Evolutionary conservation across 169 alveolate genomes (phyloP), one percentile per base, ranked within the genome.

Genomic region (Amoebophrya sp.): DNA sequence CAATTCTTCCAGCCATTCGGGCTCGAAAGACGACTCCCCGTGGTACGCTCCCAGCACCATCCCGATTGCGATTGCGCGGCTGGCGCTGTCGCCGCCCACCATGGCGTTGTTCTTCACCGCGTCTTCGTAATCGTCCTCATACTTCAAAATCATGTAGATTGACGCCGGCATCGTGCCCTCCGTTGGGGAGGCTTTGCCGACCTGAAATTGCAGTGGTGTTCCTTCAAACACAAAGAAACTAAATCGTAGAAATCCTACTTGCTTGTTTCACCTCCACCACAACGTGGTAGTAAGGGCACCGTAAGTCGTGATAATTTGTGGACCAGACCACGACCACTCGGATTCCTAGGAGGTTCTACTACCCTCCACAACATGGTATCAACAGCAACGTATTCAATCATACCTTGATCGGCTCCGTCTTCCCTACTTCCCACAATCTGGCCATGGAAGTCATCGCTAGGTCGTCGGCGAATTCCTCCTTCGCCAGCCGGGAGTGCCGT

Each of bases 81-180:
- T 77, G 23, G 93, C 93, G 83, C 89, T 92, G 90, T 92, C 93
- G 18, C 93, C 93, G 23, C 93, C 93, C 7, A 92, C 93, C 93
- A 40, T 38, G 1, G 41, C 77, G 53, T 55, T 40, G 77, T 41
- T 90, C 77, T 92, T 47, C 35, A 89, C 77, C 2, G 90, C 93
- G 35, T 77, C 92, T 39, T 88, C 35, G n/a, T 55, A 33, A 38
- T 92, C 92, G 38, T 89, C 47, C 40, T 89, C 40, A 23, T 92
- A 92, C 92, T 89, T 89, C 88, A 92, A 39, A 3, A 92, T 92
- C 40, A 92, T 89, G 93, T 92, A 92, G 66, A 92, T 77, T 55
- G 91, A 38, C 25, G 90, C 35, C 0, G 93, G 93, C 25, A 92
- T 55, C 1, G 92, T 89, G n/a, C 93, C 93, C 53, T 92, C 93